A percentile compares a stretch with the other conserved stretches of the same genome.
These are phyloP conservation scores for Gynostemma pentaphyllum DNA, from an alignment of 306 rosid species.

Conservation along the genomic window DNA sequence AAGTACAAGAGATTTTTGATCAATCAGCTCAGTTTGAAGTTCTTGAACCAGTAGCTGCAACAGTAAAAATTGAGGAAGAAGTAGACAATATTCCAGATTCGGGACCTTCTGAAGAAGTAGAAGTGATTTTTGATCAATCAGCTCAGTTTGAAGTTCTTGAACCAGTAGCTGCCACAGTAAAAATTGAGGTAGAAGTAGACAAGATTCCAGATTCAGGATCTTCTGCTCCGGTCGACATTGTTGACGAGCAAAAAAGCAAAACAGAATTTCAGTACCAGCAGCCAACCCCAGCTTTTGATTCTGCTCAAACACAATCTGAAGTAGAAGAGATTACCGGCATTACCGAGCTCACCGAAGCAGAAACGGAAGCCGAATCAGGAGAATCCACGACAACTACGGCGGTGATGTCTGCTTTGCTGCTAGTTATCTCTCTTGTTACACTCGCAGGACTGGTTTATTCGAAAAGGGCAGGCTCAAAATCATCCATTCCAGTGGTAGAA, in stretches of 20 bases:
- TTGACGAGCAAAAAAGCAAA: neutral
- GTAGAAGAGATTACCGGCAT: neutral
- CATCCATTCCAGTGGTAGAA: neutral
- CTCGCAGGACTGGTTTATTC: constrained; percentile 18
- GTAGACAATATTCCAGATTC: too few relatives aligned
- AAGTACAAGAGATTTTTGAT: neutral
- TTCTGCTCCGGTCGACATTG: too few relatives aligned
- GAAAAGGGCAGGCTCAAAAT: constrained; percentile 21
- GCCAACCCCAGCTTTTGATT: neutral
- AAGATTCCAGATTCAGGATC: too few relatives aligned
- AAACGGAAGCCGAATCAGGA: neutral
- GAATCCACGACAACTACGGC: neutral
- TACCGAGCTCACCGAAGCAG: neutral
- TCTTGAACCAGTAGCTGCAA: neutral
- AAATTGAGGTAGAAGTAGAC: neutral
- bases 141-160: neutral
- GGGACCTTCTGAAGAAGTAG: neutral
- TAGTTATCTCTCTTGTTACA: constrained; percentile 26
- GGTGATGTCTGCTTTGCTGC: constrained; percentile 20
- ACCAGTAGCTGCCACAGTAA: neutral
- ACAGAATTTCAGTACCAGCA: neutral
- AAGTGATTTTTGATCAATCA: neutral
- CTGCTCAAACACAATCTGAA: neutral
- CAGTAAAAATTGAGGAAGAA: neutral
- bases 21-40: neutral